Base-by-base conservation (phyloP, 23 red algal genomes). In the Gracilaria domingensis region DNA sequence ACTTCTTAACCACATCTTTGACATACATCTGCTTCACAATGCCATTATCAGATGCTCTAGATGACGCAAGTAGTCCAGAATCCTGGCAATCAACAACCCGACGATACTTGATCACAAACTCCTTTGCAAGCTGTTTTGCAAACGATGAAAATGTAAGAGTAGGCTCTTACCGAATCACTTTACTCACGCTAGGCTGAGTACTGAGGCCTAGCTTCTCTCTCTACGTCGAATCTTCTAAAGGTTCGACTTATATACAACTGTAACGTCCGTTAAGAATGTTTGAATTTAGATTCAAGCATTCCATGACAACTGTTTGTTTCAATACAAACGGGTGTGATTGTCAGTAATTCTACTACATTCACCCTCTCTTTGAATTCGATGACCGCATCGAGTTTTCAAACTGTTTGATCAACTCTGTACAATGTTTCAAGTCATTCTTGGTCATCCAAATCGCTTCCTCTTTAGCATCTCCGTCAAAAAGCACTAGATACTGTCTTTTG, bases 401-500 rank as follows among this genome's bases (percentile, higher is more conserved):
- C 35, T 71, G 13, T 26, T 71, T 71, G 30, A 71, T 71, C 17
- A 71, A 25, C 35, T 71, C 66, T 1, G 25, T 71, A 71, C 66
- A 71, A 25, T 71, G 66, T 9, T 8, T 4, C 35, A 71, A 34
- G 12, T 71, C 66, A 71, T 71, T 35, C 25, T 71, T 71, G 66
- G 3, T 71, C 28, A 71, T 71, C 66, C 66, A 71, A 35, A 71
- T 71, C 35, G 66, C 66, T 71, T 71, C 66, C 35, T 77, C 45
- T 79, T 38, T 29, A 32, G 70, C 35, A 78, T 89, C 73, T 17
- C 23, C 72, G 21, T 79, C 72, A 40, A 89, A 89, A 18, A 66
- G 71, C 9, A 89, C 70, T 8, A 89, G 58, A 18, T 89, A 89
- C 7, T 62, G 32, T 38, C 39, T 33, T 60, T 28, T 86, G 49